Evolutionary conservation across 2,329 filamentous ascomycete genomes (phyloP).

Genomic region (Colletotrichum spinosum): DNA sequence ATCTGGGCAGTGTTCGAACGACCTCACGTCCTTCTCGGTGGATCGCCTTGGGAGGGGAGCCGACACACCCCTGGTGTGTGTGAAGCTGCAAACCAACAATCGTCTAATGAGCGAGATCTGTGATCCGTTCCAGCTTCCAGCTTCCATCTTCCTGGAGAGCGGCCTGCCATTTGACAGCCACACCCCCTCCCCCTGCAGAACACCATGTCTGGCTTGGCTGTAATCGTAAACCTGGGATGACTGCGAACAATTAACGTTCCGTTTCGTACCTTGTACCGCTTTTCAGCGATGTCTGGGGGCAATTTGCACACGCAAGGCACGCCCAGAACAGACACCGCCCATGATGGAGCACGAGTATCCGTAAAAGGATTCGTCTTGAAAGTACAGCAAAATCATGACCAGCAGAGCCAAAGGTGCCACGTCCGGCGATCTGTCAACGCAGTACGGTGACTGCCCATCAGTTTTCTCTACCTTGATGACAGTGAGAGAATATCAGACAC

Average conservation of each 20-base stretch:
- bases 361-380: too few species aligned
- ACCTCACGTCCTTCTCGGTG: too few species aligned
- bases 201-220: constrained; percentile 8
- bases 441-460: too few species aligned
- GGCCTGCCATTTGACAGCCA: constrained; percentile 29
- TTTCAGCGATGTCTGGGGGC: constrained; percentile 6
- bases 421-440: too few species aligned
- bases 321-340: constrained; percentile 7
- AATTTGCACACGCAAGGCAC: constrained; percentile 11
- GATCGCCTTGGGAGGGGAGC: too few species aligned
- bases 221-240: constrained; percentile 9
- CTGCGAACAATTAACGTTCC: constrained; percentile 38
- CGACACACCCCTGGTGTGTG: constrained; percentile 19
- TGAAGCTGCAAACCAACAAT: constrained; percentile 32
- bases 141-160: constrained; percentile 34
- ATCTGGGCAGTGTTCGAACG: too few species aligned
- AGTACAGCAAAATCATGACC: too few species aligned
- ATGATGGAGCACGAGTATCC: not conserved
- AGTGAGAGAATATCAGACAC: too few species aligned
- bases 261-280: constrained; percentile 35
- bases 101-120: constrained; percentile 33
- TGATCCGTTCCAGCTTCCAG: constrained; percentile 34
- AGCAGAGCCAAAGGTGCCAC: too few species aligned
- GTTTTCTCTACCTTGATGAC: too few species aligned
- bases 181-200: constrained; percentile 3